Percentiles rank a stretch among this genome's conserved stretches.
These are phyloP conservation scores for Botrytis cinerea DNA, from an alignment of 2,329 filamentous ascomycete genomes.

Conservation along the genomic window DNA sequence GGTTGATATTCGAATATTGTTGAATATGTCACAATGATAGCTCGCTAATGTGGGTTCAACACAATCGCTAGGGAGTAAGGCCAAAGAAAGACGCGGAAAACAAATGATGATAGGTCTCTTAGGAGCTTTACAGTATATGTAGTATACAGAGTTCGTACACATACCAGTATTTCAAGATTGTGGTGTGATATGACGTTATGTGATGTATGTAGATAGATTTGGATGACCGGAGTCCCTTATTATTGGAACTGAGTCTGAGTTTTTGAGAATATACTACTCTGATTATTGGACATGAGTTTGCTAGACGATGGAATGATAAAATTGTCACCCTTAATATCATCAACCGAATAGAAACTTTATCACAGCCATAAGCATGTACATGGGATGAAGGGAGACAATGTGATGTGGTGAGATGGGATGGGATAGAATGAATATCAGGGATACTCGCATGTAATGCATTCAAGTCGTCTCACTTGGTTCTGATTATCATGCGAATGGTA, in stretches of 20 bases:
- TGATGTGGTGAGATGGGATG: not conserved
- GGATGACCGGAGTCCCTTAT: not conserved
- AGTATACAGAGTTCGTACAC: not conserved
- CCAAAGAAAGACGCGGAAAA: not conserved
- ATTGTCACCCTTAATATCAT: no score
- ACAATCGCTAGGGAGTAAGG: not conserved
- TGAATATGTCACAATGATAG: no score
- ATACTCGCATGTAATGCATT: not conserved
- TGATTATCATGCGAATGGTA: not conserved
- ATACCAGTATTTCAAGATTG: rapidly evolving
- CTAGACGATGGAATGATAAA: no score
- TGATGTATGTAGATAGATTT: not conserved
- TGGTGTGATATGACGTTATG: not conserved
- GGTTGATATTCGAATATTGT: rapidly evolving
- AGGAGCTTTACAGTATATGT: not conserved
- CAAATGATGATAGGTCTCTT: not conserved
- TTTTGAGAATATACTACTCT: no score
- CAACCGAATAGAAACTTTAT: not conserved
- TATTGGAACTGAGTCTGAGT: no score
- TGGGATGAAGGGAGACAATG: not conserved
- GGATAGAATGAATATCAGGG: not conserved
- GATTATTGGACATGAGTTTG: no score
- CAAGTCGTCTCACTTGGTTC: not conserved
- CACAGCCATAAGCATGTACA: not conserved
- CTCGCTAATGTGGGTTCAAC: not conserved